Evolutionary conservation across 768 basidiomycete genomes (phyloP), one percentile per base, ranked within the genome.

Genomic region (Trametes villosa): DNA sequence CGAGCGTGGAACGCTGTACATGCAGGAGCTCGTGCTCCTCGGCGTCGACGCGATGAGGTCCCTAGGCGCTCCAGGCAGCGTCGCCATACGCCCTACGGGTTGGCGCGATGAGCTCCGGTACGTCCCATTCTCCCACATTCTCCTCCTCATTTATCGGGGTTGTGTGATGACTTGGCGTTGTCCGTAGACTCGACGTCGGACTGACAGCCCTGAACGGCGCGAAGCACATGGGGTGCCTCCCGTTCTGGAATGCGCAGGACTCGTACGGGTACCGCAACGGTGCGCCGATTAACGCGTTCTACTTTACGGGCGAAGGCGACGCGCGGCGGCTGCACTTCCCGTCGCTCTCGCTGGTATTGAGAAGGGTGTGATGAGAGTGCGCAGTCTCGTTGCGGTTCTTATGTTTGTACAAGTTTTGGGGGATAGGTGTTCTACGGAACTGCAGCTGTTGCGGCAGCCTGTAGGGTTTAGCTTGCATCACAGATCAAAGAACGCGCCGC

Each of bases 61-160:
- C n/a, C n/a, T n/a, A n/a, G n/a, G n/a, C n/a, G n/a, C n/a, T n/a
- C n/a, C n/a, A n/a, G n/a, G n/a, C n/a, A n/a, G n/a, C n/a, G n/a
- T n/a, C n/a, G n/a, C n/a, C n/a, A n/a, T n/a, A n/a, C n/a, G n/a
- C n/a, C n/a, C n/a, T n/a, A n/a, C n/a, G n/a, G n/a, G n/a, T n/a
- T n/a, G n/a, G n/a, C n/a, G n/a, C n/a, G n/a, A n/a, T n/a, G 72
- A 75, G 60, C 69, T 76, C 51, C 60, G 75, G 73, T 74, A 49
- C 24, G 72, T 61, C 5, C 4, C n/a, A n/a, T n/a, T 12, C 7
- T 13, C 11, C n/a, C n/a, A 36, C 40, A 18, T 29, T 8, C 24
- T n/a, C 2, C 12, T 17, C 7, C 15, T 5, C 20, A 22, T 26
- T 3, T 13, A 26, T 9, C 22, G 1, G 22, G 36, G 15, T 13